Evolutionary conservation across 495 filamentous ascomycete genomes (phyloP).

Genomic region (Xylaria curta): DNA sequence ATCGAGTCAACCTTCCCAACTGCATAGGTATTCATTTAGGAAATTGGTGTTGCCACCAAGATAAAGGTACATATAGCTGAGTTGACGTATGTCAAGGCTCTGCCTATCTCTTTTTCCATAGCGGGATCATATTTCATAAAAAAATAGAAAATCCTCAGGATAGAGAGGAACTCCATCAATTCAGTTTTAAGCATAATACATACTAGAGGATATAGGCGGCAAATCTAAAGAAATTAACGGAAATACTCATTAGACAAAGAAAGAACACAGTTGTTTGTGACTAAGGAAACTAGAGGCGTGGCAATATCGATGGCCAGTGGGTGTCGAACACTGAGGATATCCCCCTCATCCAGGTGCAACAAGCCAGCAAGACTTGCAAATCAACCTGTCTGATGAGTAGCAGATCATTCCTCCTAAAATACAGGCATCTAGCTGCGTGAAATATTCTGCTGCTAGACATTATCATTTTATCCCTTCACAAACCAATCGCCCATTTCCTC

Average conservation of each 20-base stretch:
- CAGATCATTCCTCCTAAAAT: slow-evolving; percentile 43
- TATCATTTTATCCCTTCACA: slow-evolving; percentile 40
- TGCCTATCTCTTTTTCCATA: background rate
- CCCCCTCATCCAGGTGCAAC: slow-evolving; percentile 34
- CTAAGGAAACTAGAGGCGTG: slow-evolving; percentile 44
- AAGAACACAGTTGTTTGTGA: slow-evolving; percentile 39
- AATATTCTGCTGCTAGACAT: slow-evolving; percentile 35
- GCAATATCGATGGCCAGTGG: slow-evolving; percentile 35
- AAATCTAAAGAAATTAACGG: slow-evolving; percentile 35
- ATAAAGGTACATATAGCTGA: background rate
- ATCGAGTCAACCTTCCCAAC: background rate
- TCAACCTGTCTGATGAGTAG: slow-evolving; percentile 34
- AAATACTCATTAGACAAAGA: slow-evolving; percentile 40
- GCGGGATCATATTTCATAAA: background rate
- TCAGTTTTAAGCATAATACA: slow-evolving; percentile 20
- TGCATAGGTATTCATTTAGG: background rate
- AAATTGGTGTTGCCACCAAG: background rate
- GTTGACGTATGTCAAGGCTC: background rate
- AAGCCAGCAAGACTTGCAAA: slow-evolving; percentile 34
- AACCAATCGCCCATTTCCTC: slow-evolving; percentile 37
- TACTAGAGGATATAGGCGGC: slow-evolving; percentile 30
- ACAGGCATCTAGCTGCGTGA: slow-evolving; percentile 44
- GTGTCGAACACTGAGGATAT: slow-evolving; percentile 33
- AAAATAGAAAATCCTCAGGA: no score
- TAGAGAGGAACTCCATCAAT: no score